A percentile compares a stretch with the other conserved stretches of the same genome.
Evolutionary conservation across 169 alveolate species (phyloP).

Genomic region (Babesia bovis): DNA sequence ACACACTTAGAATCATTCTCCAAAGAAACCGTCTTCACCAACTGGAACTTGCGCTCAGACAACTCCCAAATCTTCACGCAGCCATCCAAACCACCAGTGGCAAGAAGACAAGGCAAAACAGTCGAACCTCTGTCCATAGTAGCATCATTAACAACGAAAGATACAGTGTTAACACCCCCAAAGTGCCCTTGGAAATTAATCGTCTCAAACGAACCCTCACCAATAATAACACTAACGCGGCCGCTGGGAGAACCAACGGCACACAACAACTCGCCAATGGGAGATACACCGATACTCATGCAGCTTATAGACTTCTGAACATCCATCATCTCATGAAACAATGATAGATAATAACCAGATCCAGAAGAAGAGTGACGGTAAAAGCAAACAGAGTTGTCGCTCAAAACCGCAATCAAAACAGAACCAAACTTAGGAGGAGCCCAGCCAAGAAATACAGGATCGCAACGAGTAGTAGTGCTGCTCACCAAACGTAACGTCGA

Average conservation of each 20-base stretch:
- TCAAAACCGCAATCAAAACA: conserved; percentile 17
- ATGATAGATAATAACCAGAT: conserved; percentile 12
- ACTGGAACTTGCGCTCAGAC: conserved; percentile 25
- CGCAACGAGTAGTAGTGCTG: conserved; percentile 22
- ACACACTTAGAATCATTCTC: conserved; percentile 19
- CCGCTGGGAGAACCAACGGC: conserved; percentile 63
- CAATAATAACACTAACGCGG: conserved; percentile 26
- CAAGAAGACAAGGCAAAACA: conserved; percentile 31
- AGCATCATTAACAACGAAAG: conserved; percentile 26
- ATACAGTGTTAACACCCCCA: conserved; percentile 46
- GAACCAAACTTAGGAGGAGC: conserved; percentile 61
- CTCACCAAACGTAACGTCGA: conserved; percentile 16
- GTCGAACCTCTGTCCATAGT: background rate
- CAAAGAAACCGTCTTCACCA: conserved; percentile 41
- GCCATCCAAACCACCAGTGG: conserved; percentile 53
- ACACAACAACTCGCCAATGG: conserved; percentile 47
- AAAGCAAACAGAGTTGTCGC: conserved; percentile 46
- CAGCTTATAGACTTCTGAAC: conserved; percentile 56
- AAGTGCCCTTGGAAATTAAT: conserved; percentile 39
- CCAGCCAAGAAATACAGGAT: conserved; percentile 53
- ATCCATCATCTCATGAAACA: conserved; percentile 15
- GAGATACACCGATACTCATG: conserved; percentile 42
- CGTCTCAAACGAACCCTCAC: conserved; percentile 25
- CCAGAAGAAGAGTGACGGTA: conserved; percentile 18
- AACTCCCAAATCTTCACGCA: conserved; percentile 61